These are phyloP conservation scores for Diaporthe longicolla DNA, from an alignment of 2,329 filamentous ascomycete genomes.

Conservation along the genomic window DNA sequence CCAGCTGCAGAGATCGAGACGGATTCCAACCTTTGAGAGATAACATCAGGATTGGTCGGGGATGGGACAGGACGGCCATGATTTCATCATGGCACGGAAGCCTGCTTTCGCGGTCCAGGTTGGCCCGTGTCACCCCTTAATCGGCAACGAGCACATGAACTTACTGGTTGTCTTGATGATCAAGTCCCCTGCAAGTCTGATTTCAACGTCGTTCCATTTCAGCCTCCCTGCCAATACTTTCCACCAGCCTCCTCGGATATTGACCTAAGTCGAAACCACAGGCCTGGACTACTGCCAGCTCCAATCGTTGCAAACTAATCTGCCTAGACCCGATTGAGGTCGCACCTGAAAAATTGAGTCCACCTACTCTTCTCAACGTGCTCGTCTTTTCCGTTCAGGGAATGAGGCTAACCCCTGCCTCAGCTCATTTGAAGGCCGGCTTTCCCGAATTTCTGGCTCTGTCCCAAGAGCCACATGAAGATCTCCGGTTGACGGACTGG, in stretches of 20 bases:
- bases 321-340: conserved; percentile 14
- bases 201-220: conserved; percentile 38
- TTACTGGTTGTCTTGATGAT: background rate
- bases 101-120: conserved; percentile 13
- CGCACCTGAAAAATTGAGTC: background rate
- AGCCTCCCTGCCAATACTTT: conserved; percentile 28
- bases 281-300: background rate
- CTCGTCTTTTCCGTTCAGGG: conserved; percentile 39
- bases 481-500: conserved; percentile 36
- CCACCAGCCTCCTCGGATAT: conserved; percentile 12
- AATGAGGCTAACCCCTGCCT: conserved; percentile 28
- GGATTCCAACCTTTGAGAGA: background rate
- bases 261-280: conserved; percentile 14
- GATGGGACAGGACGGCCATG: conserved; percentile 31
- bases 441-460: conserved; percentile 38
- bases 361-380: conserved; percentile 15
- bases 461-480: conserved; percentile 29
- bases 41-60: conserved; percentile 25
- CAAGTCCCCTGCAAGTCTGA: conserved; percentile 23
- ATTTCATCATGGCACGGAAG: conserved; percentile 30
- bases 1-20: conserved; percentile 6
- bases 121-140: conserved; percentile 25
- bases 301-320: background rate
- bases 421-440: conserved; percentile 35
- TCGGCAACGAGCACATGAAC: conserved; percentile 19